These are phyloP conservation scores for Lathyrus sativus DNA, from an alignment of 306 rosid genomes.

Conservation along the genomic window DNA sequence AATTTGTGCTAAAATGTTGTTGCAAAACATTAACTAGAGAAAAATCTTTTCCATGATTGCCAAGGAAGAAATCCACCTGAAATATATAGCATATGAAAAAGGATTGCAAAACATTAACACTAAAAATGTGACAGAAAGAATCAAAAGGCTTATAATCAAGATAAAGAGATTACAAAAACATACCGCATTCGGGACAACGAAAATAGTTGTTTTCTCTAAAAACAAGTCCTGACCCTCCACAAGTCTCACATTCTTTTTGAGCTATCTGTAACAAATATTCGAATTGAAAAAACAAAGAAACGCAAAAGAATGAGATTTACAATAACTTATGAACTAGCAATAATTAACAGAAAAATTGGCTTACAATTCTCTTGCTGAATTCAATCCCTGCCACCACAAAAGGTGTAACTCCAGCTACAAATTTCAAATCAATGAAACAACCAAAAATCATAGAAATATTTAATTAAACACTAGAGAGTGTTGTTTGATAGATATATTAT, in stretches of 20 bases:
- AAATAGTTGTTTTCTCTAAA: conserved; percentile 57
- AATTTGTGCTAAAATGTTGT: neutral
- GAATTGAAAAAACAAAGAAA: neutral
- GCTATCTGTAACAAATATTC: conserved; percentile 54
- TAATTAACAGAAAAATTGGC: conserved; percentile 29
- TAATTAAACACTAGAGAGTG: neutral
- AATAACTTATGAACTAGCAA: neutral
- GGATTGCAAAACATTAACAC: neutral
- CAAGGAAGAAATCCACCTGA: conserved; percentile 94
- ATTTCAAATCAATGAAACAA: conserved; percentile 4
- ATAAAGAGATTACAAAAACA: conserved; percentile 9
- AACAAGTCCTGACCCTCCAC: conserved; percentile 90
- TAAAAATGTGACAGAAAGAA: neutral
- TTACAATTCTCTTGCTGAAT: conserved; percentile 89
- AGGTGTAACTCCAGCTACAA: conserved; percentile 81
- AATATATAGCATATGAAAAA: conserved; percentile 16
- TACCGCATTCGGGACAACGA: conserved; percentile 87
- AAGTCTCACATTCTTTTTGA: conserved; percentile 65
- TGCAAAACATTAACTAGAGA: conserved; percentile 57
- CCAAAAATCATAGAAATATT: conserved; percentile 1
- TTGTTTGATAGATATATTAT: neutral
- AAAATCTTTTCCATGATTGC: conserved; percentile 96
- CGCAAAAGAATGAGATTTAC: neutral
- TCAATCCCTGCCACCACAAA: conserved; percentile 93
- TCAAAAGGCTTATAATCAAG: neutral